Evolutionary conservation across 768 basidiomycete genomes (phyloP).

Genomic region (Amanita muscaria): DNA sequence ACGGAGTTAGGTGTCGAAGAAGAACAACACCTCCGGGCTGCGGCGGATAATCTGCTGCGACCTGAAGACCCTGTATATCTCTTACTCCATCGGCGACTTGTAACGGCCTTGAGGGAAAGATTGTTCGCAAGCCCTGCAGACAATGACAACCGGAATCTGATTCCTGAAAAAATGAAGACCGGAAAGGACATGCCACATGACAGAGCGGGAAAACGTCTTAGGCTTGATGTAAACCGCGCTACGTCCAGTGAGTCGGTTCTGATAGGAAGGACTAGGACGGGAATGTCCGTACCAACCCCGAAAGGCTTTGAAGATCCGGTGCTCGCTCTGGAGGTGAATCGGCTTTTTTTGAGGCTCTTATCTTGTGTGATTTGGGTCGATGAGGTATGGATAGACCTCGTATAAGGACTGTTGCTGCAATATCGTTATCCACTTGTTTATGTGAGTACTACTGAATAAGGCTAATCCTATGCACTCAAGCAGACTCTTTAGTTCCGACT

Average conservation of each 20-base stretch:
- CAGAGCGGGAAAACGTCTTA: slow-evolving; percentile 15
- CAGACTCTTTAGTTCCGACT: too few species aligned
- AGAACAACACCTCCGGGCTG: slow-evolving; percentile 44
- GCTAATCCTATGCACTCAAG: too few species aligned
- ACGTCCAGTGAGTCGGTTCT: too few species aligned
- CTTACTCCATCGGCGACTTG: slow-evolving; percentile 51
- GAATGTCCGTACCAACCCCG: slow-evolving; percentile 7
- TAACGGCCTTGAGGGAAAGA: slow-evolving; percentile 29
- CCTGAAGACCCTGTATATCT: slow-evolving; percentile 58
- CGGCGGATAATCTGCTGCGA: slow-evolving; percentile 56
- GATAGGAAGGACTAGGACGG: background rate
- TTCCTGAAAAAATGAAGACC: slow-evolving; percentile 28
- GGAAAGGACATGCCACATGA: slow-evolving; percentile 19
- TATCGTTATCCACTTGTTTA: too few species aligned
- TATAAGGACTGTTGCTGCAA: slow-evolving; percentile 9
- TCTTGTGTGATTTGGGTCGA: slow-evolving; percentile 45
- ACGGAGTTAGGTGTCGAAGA: slow-evolving; percentile 27
- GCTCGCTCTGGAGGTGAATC: slow-evolving; percentile 34
- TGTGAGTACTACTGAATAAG: too few species aligned
- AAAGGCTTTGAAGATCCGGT: slow-evolving; percentile 66
- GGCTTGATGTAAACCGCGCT: slow-evolving; percentile 13
- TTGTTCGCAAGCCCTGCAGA: slow-evolving; percentile 9
- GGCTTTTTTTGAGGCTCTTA: slow-evolving; percentile 32
- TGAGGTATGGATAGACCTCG: slow-evolving; percentile 43
- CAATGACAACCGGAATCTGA: background rate